Base-by-base conservation (phyloP, 352 stramenopile species). In the Globisporangium alternatum region DNA sequence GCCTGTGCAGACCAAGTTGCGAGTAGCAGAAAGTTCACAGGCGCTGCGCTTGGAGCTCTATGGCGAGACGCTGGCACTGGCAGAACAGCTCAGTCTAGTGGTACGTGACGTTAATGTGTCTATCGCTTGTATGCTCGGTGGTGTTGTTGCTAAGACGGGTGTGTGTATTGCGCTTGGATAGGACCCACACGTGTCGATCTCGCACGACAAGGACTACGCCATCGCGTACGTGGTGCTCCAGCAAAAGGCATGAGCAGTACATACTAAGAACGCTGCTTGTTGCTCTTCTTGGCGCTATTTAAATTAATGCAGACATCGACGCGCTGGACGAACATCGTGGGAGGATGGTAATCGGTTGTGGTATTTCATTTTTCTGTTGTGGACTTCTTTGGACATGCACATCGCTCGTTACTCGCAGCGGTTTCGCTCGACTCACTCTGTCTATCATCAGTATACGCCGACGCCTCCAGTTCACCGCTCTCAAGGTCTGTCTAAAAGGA, bases 151-250 rank as follows among this genome's bases (percentile, higher is more conserved):
- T 48, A n/a, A 48, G 43, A 22, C 30, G 15, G n/a, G 9, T 35
- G 41, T 47, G 12, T 53, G 28, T 15, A 21, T 41, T 12, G 35
- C 15, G 12, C 3, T 60, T 59, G 21, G 47, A 25, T 62, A 93
- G 80, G 78, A 82, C 0, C 54, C 81, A 12, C 77, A 84, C 48
- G 83, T 93, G 31, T 93, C 84, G 45, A 71, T 95, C 33, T 93
- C 84, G 10, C 87, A 95, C 49, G 87, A 95, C 60, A 73, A 80
- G n/a, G 78, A 93, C 67, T 93, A 93, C 69, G 86, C 87, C 12
- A 61, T 93, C 37, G 87, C 87, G 5, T 89, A 89, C 55, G 87
- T 95, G 47, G 65, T 95, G 21, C 68, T 95, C 28, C 76, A 90
- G 56, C 82, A 66, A 35, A 41, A 52, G 10, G 17, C 25, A 3